Evolutionary conservation across 352 stramenopile genomes (phyloP).

Genomic region (Phytopythium kandeliae): DNA sequence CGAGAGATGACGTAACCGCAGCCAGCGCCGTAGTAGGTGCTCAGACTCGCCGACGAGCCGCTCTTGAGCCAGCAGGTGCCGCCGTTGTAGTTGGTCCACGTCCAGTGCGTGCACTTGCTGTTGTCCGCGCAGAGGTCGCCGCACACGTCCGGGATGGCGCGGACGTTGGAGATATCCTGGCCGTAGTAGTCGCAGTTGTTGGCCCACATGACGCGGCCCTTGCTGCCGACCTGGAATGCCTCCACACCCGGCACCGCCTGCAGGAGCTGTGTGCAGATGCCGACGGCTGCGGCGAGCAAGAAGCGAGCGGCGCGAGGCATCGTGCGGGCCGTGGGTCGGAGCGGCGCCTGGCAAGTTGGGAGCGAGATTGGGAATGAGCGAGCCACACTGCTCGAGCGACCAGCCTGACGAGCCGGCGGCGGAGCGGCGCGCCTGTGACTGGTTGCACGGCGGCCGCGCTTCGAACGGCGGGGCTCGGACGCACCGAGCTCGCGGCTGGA

Average conservation of each 20-base stretch:
- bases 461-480: too few relatives aligned
- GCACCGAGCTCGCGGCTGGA: not conserved
- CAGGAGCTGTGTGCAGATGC: not conserved
- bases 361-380: slow-evolving; percentile 1
- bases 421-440: not conserved
- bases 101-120: slow-evolving; percentile 31
- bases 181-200: slow-evolving; percentile 42
- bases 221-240: slow-evolving; percentile 23
- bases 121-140: slow-evolving; percentile 29
- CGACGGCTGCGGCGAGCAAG: slow-evolving; percentile 1
- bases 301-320: slow-evolving; percentile 5
- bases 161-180: slow-evolving; percentile 16
- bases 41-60: slow-evolving; percentile 11
- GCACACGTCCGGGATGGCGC: slow-evolving; percentile 26
- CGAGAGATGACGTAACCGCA: slow-evolving; percentile 39
- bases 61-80: slow-evolving; percentile 48
- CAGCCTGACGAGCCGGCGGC: too few relatives aligned
- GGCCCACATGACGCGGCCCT: slow-evolving; percentile 37
- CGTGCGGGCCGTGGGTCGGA: not conserved
- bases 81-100: slow-evolving; percentile 30
- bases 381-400: not conserved
- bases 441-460: not conserved
- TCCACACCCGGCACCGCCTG: not conserved
- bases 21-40: slow-evolving; percentile 16
- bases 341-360: not conserved